These are phyloP conservation scores for Colletotrichum destructivum DNA, from an alignment of 2,329 filamentous ascomycete genomes.

Conservation along the genomic window DNA sequence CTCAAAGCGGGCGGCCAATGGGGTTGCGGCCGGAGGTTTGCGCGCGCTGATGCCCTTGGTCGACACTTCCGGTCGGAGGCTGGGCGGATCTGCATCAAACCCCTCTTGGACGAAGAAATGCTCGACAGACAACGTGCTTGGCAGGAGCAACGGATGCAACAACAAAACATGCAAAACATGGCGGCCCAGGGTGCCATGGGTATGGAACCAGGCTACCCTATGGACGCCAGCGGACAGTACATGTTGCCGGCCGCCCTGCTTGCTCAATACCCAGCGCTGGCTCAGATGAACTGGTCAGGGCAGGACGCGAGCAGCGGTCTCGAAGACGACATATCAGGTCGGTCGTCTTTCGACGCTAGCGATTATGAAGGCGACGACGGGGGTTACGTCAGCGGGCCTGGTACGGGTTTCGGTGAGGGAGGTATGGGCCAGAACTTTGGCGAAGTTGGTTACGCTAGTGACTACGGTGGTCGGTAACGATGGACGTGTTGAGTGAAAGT, in stretches of 20 bases:
- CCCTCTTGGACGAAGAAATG: constrained; percentile 95
- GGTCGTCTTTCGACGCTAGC: constrained; percentile 86
- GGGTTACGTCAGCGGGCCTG: constrained; percentile 76
- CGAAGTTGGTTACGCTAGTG: constrained; percentile 68
- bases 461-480: constrained; percentile 62
- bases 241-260: constrained; percentile 88
- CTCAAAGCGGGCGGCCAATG: constrained; percentile 87
- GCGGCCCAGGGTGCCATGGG: constrained; percentile 67
- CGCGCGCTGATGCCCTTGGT: constrained; percentile 93
- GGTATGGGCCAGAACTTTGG: constrained; percentile 69
- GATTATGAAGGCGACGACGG: constrained; percentile 82
- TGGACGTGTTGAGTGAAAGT: not conserved
- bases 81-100: constrained; percentile 95
- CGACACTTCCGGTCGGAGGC: constrained; percentile 97
- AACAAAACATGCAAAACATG: constrained; percentile 75
- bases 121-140: constrained; percentile 82
- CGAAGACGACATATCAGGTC: constrained; percentile 83
- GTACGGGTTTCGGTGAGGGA: constrained; percentile 72
- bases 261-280: constrained; percentile 94
- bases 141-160: constrained; percentile 79
- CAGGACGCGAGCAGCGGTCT: constrained; percentile 77
- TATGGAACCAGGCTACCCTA: constrained; percentile 73
- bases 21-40: constrained; percentile 95
- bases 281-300: constrained; percentile 85
- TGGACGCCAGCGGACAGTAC: constrained; percentile 72